Percentiles rank a stretch among this genome's conserved stretches.
phyloP scores from a whole-genome alignment of 2,329 filamentous ascomycete genomes.

The Colletotrichum euphorbiae region DNA sequence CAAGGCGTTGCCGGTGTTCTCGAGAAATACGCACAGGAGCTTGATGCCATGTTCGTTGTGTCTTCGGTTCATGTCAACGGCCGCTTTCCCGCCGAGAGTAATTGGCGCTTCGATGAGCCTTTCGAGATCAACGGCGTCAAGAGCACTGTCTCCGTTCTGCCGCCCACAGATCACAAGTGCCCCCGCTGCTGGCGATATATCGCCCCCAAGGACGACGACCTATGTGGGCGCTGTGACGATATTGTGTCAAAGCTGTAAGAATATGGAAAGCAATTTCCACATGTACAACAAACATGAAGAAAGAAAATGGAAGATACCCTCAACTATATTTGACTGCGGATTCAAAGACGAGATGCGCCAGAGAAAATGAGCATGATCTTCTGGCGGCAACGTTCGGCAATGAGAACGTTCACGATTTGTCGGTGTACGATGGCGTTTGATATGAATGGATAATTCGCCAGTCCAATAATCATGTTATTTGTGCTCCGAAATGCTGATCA shows the following conservation, averaged over 20 bases:
- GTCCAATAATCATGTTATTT: too few species aligned
- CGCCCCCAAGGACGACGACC: conserved; percentile 70
- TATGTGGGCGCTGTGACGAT: conserved; percentile 81
- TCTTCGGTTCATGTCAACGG: conserved; percentile 68
- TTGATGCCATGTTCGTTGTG: conserved; percentile 76
- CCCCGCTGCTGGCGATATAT: conserved; percentile 89
- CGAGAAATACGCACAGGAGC: conserved; percentile 59
- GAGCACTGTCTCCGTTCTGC: conserved; percentile 58
- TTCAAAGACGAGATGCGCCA: too few species aligned
- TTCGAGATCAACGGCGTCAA: conserved; percentile 55
- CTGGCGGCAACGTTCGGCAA: too few species aligned
- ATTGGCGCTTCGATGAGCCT: conserved; percentile 56
- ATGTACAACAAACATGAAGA: conserved; percentile 13
- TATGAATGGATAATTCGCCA: too few species aligned
- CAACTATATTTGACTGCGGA: too few species aligned
- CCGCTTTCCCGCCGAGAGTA: conserved; percentile 43
- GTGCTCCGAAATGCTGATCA: too few species aligned
- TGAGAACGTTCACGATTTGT: too few species aligned
- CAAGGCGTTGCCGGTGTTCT: conserved; percentile 50
- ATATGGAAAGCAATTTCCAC: background rate
- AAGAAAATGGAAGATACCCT: conserved; percentile 17
- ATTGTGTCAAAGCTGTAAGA: conserved; percentile 58
- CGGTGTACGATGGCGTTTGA: too few species aligned
- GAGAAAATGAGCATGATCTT: too few species aligned
- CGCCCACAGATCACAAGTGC: conserved; percentile 76